Percentiles rank a stretch among this genome's conserved stretches.
phyloP scores from a whole-genome alignment of 1,284 basidiomycete species.

The Taiwanofungus camphoratus region DNA sequence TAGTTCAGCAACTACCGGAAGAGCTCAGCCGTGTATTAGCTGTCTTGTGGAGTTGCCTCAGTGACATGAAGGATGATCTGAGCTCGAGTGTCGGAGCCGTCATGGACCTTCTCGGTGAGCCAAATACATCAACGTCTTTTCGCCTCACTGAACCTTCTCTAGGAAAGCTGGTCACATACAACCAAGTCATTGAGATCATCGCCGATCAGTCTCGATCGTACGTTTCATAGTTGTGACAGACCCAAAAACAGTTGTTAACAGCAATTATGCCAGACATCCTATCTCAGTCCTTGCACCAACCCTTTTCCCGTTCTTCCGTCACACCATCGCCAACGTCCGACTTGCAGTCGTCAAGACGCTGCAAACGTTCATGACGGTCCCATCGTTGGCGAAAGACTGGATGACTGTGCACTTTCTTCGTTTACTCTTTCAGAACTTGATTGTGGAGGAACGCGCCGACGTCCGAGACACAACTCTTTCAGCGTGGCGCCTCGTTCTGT shows the following conservation, averaged over 20 bases:
- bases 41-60: slow-evolving; percentile 89
- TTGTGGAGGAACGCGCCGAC: slow-evolving; percentile 87
- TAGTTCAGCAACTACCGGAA: slow-evolving; percentile 75
- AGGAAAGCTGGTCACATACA: slow-evolving; percentile 81
- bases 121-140: too few relatives aligned
- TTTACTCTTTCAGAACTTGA: slow-evolving; percentile 90
- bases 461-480: slow-evolving; percentile 77
- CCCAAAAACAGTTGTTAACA: too few relatives aligned
- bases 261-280: slow-evolving; percentile 48
- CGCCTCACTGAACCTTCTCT: too few relatives aligned
- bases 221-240: too few relatives aligned
- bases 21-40: slow-evolving; percentile 71
- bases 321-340: slow-evolving; percentile 93
- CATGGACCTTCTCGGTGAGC: slow-evolving; percentile 89
- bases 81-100: slow-evolving; percentile 96
- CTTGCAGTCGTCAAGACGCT: slow-evolving; percentile 91
- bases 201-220: slow-evolving; percentile 64
- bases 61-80: slow-evolving; percentile 93
- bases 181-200: slow-evolving; percentile 75
- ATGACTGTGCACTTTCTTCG: slow-evolving; percentile 74
- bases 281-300: slow-evolving; percentile 80
- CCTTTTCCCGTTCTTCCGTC: slow-evolving; percentile 95
- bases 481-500: slow-evolving; percentile 75
- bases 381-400: slow-evolving; percentile 80
- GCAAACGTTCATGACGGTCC: slow-evolving; percentile 78